Conservation (phyloP, 768 basidiomycete species). For the Boletus tomentosulus region DNA sequence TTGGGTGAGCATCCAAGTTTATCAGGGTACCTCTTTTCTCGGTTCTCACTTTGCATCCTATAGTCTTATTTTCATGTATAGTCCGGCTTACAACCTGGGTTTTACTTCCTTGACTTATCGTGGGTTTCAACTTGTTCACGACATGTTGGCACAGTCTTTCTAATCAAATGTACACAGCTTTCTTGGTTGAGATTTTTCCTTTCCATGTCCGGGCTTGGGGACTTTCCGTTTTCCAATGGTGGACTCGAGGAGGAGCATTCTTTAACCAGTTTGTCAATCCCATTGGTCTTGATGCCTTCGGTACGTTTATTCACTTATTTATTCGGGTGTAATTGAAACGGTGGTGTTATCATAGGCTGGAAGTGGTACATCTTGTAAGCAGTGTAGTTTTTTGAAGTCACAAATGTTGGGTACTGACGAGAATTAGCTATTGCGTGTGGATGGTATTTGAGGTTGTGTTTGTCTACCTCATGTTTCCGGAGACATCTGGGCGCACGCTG, state of each 20-base stretch:
- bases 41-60: neutral
- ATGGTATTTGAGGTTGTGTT: conserved; percentile 11
- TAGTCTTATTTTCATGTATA: conserved; percentile 11
- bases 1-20: conserved; percentile 5
- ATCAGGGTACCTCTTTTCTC: neutral
- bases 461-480: conserved; percentile 18
- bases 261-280: conserved; percentile 4
- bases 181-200: conserved; percentile 62
- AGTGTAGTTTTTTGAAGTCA: no score
- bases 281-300: neutral
- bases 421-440: conserved; percentile 15
- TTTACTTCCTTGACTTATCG: conserved; percentile 4
- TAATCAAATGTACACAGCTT: conserved; percentile 35
- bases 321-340: neutral
- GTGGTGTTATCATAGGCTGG: conserved; percentile 5
- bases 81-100: conserved; percentile 4
- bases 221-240: conserved; percentile 57
- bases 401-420: neutral
- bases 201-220: conserved; percentile 58
- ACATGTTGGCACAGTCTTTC: no score
- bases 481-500: conserved; percentile 16
- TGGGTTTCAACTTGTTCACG: neutral
- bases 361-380: conserved; percentile 15
- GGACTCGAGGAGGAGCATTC: conserved; percentile 36
- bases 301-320: neutral